Percentiles rank a stretch among this genome's conserved stretches.
Evolutionary conservation across 768 basidiomycete species (phyloP).

Genomic region (Obba rivulosa): DNA sequence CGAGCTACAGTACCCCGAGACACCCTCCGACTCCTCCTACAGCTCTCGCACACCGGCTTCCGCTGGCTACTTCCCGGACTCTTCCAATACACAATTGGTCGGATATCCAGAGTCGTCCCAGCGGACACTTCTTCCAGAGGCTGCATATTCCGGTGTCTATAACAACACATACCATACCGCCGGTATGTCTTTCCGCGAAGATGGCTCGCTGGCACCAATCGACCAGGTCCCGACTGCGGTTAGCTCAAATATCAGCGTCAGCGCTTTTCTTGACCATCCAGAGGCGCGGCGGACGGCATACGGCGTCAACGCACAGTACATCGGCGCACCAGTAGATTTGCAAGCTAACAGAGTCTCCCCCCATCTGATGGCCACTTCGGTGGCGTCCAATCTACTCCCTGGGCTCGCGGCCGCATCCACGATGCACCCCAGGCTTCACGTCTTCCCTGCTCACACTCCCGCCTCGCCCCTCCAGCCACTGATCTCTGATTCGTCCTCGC

Average conservation of each 20-base stretch:
- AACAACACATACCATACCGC: constrained; percentile 9
- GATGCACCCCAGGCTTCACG: neutral
- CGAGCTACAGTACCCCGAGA: constrained; percentile 13
- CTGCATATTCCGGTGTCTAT: constrained; percentile 18
- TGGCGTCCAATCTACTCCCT: neutral
- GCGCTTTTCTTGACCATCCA: too few species aligned
- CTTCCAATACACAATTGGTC: constrained; percentile 12
- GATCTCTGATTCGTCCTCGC: constrained; percentile 4
- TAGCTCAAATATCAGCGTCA: too few species aligned
- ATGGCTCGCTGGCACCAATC: neutral
- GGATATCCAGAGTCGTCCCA: constrained; percentile 28
- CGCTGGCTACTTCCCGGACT: constrained; percentile 13
- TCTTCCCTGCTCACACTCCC: neutral
- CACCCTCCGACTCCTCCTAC: constrained; percentile 15
- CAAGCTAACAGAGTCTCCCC: neutral
- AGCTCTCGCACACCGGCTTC: constrained; percentile 16
- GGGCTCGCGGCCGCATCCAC: neutral
- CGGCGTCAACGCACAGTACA: constrained; percentile 2
- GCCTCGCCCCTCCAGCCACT: neutral
- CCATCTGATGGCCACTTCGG: neutral
- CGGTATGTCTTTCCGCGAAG: neutral
- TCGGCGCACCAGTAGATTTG: constrained; percentile 4
- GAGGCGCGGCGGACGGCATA: neutral
- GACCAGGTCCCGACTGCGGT: too few species aligned
- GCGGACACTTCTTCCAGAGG: constrained; percentile 23